Evolutionary conservation across 2,329 filamentous ascomycete genomes (phyloP), one percentile per base, ranked within the genome.

Genomic region (Ceratocystis variospora): DNA sequence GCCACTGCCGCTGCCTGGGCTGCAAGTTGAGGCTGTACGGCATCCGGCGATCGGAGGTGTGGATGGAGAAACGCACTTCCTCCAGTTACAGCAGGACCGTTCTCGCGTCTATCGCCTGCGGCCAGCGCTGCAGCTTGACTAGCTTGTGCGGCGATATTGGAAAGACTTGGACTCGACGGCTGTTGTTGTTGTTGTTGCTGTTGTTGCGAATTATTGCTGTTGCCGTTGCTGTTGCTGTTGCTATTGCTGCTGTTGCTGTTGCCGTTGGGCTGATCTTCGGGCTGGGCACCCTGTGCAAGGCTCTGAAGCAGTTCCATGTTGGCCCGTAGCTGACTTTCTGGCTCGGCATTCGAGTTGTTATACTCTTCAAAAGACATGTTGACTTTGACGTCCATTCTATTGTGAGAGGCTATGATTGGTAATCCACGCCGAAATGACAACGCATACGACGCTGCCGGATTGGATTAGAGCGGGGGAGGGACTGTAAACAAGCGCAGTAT

Each of bases 271-370:
- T 62, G 31, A 45, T 55, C 33, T 22, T 66, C 41, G 50, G 57
- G n/a, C 25, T 62, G 48, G 22, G 62, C 66, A n/a, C 59, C 62
- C 28, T 62, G 59, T 28, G 62, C 62, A 59, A 64, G 37, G 33
- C 62, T 67, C 62, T 67, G 66, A 12, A 67, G 66, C 22, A 67
- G 62, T 55, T 67, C 50, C 31, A 67, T 55, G 57, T 67, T 62
- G 62, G 61, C 66, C 28, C 62, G 66, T 44, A 68, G 63, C 50
- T 64, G 63, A 17, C 37, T 57, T 31, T 64, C 63, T 22, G 63
- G 53, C 48, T 44, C 63, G 12, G 44, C n/a, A 17, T 48, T 63
- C 17, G 59, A 50, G 45, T 66, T 66, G 61, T 59, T 55, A 28
- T 66, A 66, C 46, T 66, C 57, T 15, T 46, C 64, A 17, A 62